Evolutionary conservation across 441 rosid species (phyloP), one percentile per base, ranked within the genome.

Genomic region (Omphalea diandra): DNA sequence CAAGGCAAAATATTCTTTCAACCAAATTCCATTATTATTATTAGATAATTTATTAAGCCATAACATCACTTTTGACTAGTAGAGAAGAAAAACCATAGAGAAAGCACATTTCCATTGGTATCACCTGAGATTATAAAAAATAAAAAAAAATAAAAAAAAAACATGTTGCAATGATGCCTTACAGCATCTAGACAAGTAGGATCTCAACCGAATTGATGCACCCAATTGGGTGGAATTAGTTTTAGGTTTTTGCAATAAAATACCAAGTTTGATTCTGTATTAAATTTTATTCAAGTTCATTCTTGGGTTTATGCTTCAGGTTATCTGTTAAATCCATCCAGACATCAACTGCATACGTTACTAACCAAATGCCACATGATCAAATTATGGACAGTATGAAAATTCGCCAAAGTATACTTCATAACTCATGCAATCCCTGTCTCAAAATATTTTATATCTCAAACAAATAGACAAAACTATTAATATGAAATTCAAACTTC

Each of bases 81-180:
- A 68, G 9, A 38, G 55, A 54, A 67, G 46, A 53, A 54, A 67
- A 41, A n/a, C 26, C 54, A 50, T 49, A n/a, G 20, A 12, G 41
- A 9, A 53, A 26, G 60, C 43, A 66, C 29, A 22, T 35, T 7
- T 35, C 22, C 22, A 52, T 0, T 11, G 49, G 18, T 31, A 40
- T 43, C 38, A 33, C 35, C 24, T 29, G 24, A 50, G 18, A 53
- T 33, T 47, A 15, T 18, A 26, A 46, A 3, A 33, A 46, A 27
- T 9, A 7, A 20, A 60, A 44, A 26, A 20, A n/a, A 38, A 38
- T 46, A 7, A 60, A 44, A 26, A 20, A n/a, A 38, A 38, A 14
- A 7, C n/a, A 3, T 32, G 4, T 53, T 24, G 27, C 43, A 3
- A 22, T 20, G 24, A 53, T n/a, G 26, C 55, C 7, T 50, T 2